Conservation (phyloP, 345 rosid species). For the Citrus australasica region DNA sequence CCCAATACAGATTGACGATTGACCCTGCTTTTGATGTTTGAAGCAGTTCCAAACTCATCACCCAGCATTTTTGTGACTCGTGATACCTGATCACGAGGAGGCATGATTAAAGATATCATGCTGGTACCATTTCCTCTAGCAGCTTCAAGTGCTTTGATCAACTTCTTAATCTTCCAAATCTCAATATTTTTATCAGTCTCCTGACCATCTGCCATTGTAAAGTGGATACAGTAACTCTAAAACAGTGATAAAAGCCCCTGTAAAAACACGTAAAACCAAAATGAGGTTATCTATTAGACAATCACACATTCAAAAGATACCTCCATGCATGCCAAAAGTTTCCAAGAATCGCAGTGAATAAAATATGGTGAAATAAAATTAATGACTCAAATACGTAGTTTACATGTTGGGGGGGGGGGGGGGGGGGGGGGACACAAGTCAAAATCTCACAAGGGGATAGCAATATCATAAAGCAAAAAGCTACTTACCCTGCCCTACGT, state of each 20-base stretch:
- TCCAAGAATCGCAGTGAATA: neutral
- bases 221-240: neutral
- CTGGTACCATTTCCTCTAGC: conserved; percentile 95
- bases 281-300: neutral
- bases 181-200: conserved; percentile 86
- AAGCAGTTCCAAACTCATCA: conserved; percentile 92
- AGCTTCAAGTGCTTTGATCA: conserved; percentile 81
- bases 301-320: neutral
- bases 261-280: neutral
- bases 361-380: no score
- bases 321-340: neutral
- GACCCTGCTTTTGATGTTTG: conserved; percentile 92
- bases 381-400: neutral
- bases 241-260: conserved; percentile 13
- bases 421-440: neutral
- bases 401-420: neutral
- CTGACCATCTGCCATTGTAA: conserved; percentile 42
- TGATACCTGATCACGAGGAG: conserved; percentile 90
- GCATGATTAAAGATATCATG: conserved; percentile 97
- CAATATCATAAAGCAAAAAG: neutral
- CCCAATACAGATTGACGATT: conserved; percentile 86
- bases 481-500: neutral
- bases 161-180: conserved; percentile 92
- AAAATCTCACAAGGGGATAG: neutral
- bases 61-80: conserved; percentile 95